Base-by-base conservation (phyloP, 352 stramenopile genomes). In the Hyaloperonospora brassicae region DNA sequence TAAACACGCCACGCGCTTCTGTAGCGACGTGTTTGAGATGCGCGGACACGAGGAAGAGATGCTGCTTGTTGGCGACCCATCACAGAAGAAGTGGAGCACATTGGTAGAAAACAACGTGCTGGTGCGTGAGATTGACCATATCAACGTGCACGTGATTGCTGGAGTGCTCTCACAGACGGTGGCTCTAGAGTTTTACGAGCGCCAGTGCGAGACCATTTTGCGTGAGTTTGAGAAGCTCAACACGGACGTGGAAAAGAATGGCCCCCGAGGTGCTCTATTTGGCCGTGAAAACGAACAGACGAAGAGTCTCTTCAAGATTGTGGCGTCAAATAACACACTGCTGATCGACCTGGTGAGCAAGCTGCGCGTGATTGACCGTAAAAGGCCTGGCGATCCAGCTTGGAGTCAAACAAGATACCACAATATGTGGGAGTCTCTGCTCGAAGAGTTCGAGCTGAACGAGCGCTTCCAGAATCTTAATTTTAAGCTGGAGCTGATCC, bases 401-500 rank as follows among this genome's bases (percentile, higher is more conserved):
- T 98, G 95, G 95, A 95, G 96, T 64, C 78, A 97, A 56, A 92
- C 82, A 46, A 84, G 97, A 62, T 98, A 98, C 72, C 89, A 98
- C 69, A 86, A 80, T 42, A 89, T 93, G 78, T 93, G 82, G 82
- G 82, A 93, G 58, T 87, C 76, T 44, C 71, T 93, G 9, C 65
- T 89, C 22, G 79, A 93, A 55, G 89, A 97, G 61, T 97, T 97
- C 57, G 92, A 98, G 73, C 92, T 98, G 45, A 86, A 95, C 55
- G 81, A 93, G 53, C 84, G 92, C 55, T 98, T 97, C 66, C 88
- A 97, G 66, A 95, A 98, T 52, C 86, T 98, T 55, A 96, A 98
- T 71, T 98, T 97, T 57, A 98, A 98, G 68, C 77, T 98, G 17
- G 92, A 98, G 66, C 70, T 98, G 35, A 98, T 98, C 60, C 93